Evolutionary conservation across 2,329 filamentous ascomycete genomes (phyloP), one percentile per base, ranked within the genome.

Genomic region (Parastagonospora nodorum): DNA sequence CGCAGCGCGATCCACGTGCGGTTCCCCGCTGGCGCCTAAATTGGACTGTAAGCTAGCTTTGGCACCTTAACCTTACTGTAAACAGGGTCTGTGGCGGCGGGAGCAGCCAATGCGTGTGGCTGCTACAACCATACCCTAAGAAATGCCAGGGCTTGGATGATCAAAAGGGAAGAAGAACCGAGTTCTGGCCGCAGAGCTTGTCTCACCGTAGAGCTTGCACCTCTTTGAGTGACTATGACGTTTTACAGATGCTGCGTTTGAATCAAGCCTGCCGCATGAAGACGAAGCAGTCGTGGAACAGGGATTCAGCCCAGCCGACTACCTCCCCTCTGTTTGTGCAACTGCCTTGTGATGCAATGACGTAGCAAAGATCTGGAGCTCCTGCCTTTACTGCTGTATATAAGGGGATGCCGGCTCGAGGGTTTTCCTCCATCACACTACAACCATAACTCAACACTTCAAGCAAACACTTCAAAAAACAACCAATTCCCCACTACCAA

Each of bases 1-100:
- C 65, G 67, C 64, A 66, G 51, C 47, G 41, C 42, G 37, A 38
- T 48, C 51, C 53, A 50, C 53, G 53, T 59, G 58, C 60, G 55
- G 43, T 30, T 24, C 50, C 42, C 56, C 57, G 48, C 53, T 47
- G 54, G 39, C 15, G 39, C 45, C 52, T 45, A 38, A 53, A 45
- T 8, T 38, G 36, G 57, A 42, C 35, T 41, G 15, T 15, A 16
- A 8, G 8, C 43, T 55, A 55, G 50, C 58, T 53, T 36, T 47
- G 16, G 45, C 32, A 43, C n/a, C n/a, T 51, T 32, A 32, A 41
- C 27, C 31, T 11, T 33, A 15, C 36, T 48, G 12, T 8, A 12
- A 48, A 51, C 37, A 50, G 53, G 48, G 42, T 32, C 30, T 53
- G 55, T 55, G 44, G 59, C 53, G 45, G 49, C 35, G 40, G 38